Evolutionary conservation across 1,284 basidiomycete species (phyloP).

Genomic region (Fistulina hepatica): DNA sequence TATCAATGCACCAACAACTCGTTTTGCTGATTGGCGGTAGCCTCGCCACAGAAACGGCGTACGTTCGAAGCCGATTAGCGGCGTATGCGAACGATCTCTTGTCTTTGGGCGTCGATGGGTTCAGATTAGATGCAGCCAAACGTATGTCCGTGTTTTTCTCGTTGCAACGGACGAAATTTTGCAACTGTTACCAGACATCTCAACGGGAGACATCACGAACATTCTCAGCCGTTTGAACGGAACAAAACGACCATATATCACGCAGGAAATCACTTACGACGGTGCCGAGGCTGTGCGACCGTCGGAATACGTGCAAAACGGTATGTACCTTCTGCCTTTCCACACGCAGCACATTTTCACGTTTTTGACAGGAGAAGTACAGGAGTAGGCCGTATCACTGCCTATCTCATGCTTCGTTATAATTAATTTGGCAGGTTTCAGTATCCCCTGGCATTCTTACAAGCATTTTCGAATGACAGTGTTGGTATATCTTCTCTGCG

Average conservation of each 20-base stretch:
- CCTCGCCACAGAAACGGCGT: slow-evolving; percentile 49
- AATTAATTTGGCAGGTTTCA: slow-evolving; percentile 38
- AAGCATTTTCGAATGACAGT: slow-evolving; percentile 41
- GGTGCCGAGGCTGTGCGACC: slow-evolving; percentile 42
- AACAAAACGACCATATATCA: slow-evolving; percentile 36
- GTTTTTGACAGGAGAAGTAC: slow-evolving; percentile 40
- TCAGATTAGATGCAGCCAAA: slow-evolving; percentile 59
- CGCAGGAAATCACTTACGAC: slow-evolving; percentile 51
- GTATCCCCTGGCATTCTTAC: slow-evolving; percentile 41
- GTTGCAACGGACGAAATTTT: not conserved
- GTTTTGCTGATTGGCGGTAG: slow-evolving; percentile 19
- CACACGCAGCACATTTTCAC: not conserved
- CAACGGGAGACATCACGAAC: slow-evolving; percentile 39
- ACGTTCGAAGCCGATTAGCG: slow-evolving; percentile 43
- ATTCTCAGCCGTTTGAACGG: slow-evolving; percentile 40
- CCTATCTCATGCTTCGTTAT: not conserved
- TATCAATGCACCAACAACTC: slow-evolving; percentile 4
- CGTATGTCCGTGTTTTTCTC: slow-evolving; percentile 26
- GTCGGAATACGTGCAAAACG: slow-evolving; percentile 42
- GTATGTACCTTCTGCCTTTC: slow-evolving; percentile 17
- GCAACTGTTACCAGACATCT: slow-evolving; percentile 33
- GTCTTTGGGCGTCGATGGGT: slow-evolving; percentile 51
- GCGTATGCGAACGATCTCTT: slow-evolving; percentile 50
- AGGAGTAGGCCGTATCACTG: slow-evolving; percentile 36
- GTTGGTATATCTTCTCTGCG: slow-evolving; percentile 42